phyloP scores from a whole-genome alignment of 1,139 yeast genomes.

The Diutina mesorugosa region DNA sequence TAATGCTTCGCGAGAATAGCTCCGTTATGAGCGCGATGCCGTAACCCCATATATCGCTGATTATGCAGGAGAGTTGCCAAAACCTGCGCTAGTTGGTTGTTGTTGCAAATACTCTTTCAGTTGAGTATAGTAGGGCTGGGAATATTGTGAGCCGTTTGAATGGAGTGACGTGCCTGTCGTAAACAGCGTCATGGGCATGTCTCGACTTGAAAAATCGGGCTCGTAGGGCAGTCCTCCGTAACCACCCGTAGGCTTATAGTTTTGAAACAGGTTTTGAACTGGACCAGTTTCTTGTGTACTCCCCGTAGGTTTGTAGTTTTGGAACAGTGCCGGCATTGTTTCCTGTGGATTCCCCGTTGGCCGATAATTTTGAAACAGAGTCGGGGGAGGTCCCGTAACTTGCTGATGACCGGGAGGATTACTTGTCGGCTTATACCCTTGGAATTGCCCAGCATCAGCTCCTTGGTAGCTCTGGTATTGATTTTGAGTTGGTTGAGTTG shows the following conservation, averaged over 20 bases:
- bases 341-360: neutral
- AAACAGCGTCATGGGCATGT: neutral
- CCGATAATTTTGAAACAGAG: neutral
- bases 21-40: neutral
- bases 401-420: neutral
- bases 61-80: conserved; percentile 14
- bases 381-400: neutral
- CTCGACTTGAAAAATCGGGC: neutral
- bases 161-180: neutral
- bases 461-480: neutral
- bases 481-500: neutral
- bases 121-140: conserved; percentile 1
- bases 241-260: neutral
- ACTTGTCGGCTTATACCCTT: neutral
- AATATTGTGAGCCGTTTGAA: neutral
- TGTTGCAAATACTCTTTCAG: conserved; percentile 9
- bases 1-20: too few species aligned
- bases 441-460: neutral
- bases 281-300: neutral
- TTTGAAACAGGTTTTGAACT: neutral
- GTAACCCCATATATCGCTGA: neutral
- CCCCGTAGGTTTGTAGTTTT: neutral
- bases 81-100: conserved; percentile 25
- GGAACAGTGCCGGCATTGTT: neutral
- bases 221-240: neutral